These are phyloP conservation scores for Fusarium tanahbumbuense DNA, from an alignment of 2,329 filamentous ascomycete genomes.

Conservation along the genomic window DNA sequence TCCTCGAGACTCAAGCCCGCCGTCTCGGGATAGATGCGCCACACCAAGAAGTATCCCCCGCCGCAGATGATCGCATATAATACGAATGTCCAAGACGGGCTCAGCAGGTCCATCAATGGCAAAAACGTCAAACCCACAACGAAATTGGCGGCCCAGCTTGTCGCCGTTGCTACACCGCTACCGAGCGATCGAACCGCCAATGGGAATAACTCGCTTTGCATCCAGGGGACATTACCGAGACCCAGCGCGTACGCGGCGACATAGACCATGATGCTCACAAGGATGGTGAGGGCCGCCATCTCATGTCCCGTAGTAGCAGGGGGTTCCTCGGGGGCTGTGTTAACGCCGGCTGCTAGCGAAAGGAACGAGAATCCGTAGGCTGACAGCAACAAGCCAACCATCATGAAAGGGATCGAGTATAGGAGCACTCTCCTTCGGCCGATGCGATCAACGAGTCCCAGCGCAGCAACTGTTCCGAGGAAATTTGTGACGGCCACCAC, in stretches of 20 bases:
- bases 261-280: constrained; percentile 82
- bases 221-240: constrained; percentile 94
- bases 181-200: constrained; percentile 78
- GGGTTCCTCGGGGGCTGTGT: constrained; percentile 31
- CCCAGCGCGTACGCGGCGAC: constrained; percentile 88
- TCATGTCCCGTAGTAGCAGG: constrained; percentile 35
- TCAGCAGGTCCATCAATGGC: constrained; percentile 83
- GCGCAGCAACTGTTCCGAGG: constrained; percentile 78
- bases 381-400: constrained; percentile 75
- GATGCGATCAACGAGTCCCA: constrained; percentile 81
- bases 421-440: constrained; percentile 85
- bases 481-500: constrained; percentile 88
- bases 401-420: constrained; percentile 87
- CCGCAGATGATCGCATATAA: constrained; percentile 80
- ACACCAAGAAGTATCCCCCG: constrained; percentile 74
- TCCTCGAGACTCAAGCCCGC: constrained; percentile 85
- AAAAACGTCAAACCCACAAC: constrained; percentile 87
- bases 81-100: constrained; percentile 81
- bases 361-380: constrained; percentile 78
- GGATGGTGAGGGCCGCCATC: constrained; percentile 67
- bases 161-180: constrained; percentile 79
- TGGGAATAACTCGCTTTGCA: constrained; percentile 93
- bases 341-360: constrained; percentile 53
- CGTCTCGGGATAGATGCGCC: constrained; percentile 86
- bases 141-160: constrained; percentile 90